Evolutionary conservation across 108 stramenopile genomes (phyloP).

Genomic region (Aureococcus anophagefferens): DNA sequence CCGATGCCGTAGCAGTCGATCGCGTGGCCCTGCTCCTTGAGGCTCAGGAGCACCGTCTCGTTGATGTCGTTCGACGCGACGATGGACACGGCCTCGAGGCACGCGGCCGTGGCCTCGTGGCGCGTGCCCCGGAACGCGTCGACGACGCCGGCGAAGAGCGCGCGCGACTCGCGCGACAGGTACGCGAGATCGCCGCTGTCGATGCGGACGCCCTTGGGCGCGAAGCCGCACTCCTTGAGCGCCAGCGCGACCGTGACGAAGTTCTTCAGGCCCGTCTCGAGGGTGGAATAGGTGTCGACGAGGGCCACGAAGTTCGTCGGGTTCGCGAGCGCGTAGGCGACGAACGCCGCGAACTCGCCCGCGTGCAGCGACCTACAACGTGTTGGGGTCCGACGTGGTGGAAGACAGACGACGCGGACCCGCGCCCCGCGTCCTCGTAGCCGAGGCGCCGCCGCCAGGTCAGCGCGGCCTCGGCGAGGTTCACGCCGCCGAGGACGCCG

Average conservation of each 20-base stretch:
- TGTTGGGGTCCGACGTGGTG: constrained; percentile 11
- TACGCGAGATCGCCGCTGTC: constrained; percentile 89
- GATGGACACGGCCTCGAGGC: constrained; percentile 63
- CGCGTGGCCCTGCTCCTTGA: constrained; percentile 69
- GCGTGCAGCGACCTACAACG: constrained; percentile 48
- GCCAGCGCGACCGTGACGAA: constrained; percentile 79
- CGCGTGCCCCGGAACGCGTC: constrained; percentile 3
- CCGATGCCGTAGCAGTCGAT: constrained; percentile 97
- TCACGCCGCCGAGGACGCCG: constrained; percentile 5
- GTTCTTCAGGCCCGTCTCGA: constrained; percentile 80
- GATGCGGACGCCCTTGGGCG: constrained; percentile 77
- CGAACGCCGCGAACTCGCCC: constrained; percentile 91
- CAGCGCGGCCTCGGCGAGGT: constrained; percentile 15
- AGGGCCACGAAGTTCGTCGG: constrained; percentile 83
- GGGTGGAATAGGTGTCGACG: constrained; percentile 95
- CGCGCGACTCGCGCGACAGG: constrained; percentile 55
- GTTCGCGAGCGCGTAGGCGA: constrained; percentile 86
- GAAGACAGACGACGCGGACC: neutral
- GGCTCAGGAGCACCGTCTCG: constrained; percentile 64
- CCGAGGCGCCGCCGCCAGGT: constrained; percentile 1
- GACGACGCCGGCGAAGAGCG: constrained; percentile 28
- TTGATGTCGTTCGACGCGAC: constrained; percentile 96
- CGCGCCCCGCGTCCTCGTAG: neutral
- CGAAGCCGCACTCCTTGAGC: constrained; percentile 74
- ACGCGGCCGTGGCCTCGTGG: constrained; percentile 6